Percentiles rank a stretch among this genome's conserved stretches.
These are phyloP conservation scores for Fusarium duplospermum DNA, from an alignment of 2,329 filamentous ascomycete genomes.

Conservation along the genomic window DNA sequence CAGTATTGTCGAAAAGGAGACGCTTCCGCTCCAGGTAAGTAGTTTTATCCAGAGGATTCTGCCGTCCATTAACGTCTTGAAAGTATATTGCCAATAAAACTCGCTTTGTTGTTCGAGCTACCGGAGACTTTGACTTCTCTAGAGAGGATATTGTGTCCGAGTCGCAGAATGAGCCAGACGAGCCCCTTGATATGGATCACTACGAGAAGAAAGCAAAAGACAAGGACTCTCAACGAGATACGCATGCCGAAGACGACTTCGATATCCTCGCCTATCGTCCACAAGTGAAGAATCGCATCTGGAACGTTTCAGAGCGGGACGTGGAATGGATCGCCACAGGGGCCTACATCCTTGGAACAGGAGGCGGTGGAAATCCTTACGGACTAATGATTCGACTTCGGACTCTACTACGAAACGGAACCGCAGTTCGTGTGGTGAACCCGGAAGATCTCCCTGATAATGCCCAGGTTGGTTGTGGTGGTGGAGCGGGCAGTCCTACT, in stretches of 20 bases:
- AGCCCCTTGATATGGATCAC: conserved; percentile 30
- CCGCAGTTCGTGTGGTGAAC: conserved; percentile 62
- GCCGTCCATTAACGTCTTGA: conserved; percentile 8
- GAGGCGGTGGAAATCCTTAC: conserved; percentile 69
- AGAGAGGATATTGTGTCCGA: conserved; percentile 9
- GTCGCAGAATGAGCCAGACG: conserved; percentile 2
- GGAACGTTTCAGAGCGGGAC: conserved; percentile 69
- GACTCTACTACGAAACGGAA: conserved; percentile 62
- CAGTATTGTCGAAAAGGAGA: conserved; percentile 64
- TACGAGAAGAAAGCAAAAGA: conserved; percentile 33
- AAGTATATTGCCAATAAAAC: conserved; percentile 65
- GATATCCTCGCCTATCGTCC: conserved; percentile 60
- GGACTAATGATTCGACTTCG: conserved; percentile 62
- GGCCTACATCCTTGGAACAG: conserved; percentile 71
- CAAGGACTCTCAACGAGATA: not conserved
- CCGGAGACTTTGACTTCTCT: conserved; percentile 65
- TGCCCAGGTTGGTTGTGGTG: conserved; percentile 66
- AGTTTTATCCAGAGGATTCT: no score
- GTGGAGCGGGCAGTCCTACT: conserved; percentile 69
- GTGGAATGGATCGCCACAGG: conserved; percentile 67
- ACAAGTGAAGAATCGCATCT: conserved; percentile 61
- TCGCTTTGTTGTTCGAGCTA: conserved; percentile 68
- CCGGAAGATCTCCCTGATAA: conserved; percentile 62
- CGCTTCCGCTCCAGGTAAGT: conserved; percentile 62
- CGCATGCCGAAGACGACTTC: conserved; percentile 36